Percentiles rank a stretch among this genome's conserved stretches.
Evolutionary conservation across 2,329 filamentous ascomycete species (phyloP).

Genomic region (Huntiella decipiens): DNA sequence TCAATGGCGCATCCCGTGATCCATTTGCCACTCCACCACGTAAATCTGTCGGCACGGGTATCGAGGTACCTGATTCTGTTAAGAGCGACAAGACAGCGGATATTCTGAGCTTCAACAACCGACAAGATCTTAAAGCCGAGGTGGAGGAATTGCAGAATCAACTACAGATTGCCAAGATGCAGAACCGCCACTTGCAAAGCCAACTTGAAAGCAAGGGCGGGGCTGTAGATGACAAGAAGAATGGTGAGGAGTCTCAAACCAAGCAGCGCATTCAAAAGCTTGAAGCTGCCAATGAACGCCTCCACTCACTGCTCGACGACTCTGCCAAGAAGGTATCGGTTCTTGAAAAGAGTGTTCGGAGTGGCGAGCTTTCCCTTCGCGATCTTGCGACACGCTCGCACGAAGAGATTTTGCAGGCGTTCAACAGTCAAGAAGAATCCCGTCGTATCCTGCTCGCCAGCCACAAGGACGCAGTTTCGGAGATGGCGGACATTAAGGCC

Average conservation of each 20-base stretch:
- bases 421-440: slow-evolving; percentile 84
- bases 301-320: slow-evolving; percentile 90
- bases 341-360: slow-evolving; percentile 69
- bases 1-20: neutral
- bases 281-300: slow-evolving; percentile 73
- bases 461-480: slow-evolving; percentile 69
- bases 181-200: slow-evolving; percentile 78
- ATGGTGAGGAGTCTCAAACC: slow-evolving; percentile 46
- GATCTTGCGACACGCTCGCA: slow-evolving; percentile 88
- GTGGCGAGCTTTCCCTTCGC: slow-evolving; percentile 70
- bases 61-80: slow-evolving; percentile 43
- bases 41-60: slow-evolving; percentile 46
- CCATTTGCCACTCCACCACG: slow-evolving; percentile 3
- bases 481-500: slow-evolving; percentile 70
- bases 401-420: slow-evolving; percentile 79
- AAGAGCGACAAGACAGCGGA: slow-evolving; percentile 67
- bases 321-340: slow-evolving; percentile 82
- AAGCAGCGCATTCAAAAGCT: slow-evolving; percentile 71
- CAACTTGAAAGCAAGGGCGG: slow-evolving; percentile 47
- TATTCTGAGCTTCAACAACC: slow-evolving; percentile 64
- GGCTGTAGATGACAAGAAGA: neutral
- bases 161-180: slow-evolving; percentile 84
- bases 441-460: slow-evolving; percentile 62
- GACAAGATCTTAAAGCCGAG: slow-evolving; percentile 79
- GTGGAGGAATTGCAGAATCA: slow-evolving; percentile 87